Base-by-base conservation (phyloP, 768 basidiomycete species). In the Chalciporus pseudorubinellus region DNA sequence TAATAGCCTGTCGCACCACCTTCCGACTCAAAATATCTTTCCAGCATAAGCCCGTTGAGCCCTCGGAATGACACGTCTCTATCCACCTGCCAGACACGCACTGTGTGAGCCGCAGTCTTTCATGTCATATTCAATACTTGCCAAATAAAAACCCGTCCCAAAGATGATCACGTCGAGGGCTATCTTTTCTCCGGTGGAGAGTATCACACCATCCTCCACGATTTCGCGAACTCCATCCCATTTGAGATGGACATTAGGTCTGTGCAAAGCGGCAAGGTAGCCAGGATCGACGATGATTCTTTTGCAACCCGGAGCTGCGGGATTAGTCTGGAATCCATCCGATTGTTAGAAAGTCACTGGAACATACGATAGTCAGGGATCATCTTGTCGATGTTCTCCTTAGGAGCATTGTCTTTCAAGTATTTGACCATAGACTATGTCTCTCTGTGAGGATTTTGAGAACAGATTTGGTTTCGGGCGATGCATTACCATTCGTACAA, bases 261-360 rank as follows among this genome's bases (percentile, higher is more conserved):
- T 71, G 47, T 78, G 70, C 45, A 86, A 63, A 21, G 73, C 68
- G n/a, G 74, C 63, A 18, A 87, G 73, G 60, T 83, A 85, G 16
- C 75, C 75, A 3, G 80, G 78, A 59, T 87, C 82, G 6, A 80
- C 71, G 29, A 87, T 78, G 18, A 85, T 73, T 21, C 85, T 72
- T 61, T 81, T 83, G 61, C 82, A 84, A 29, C 81, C 82, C 21
- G 78, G 75, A 39, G 77, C 81, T 82, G 44, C 34, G n/a, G n/a
- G 14, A 6, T 36, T 36, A n/a, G n/a, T 16, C 16, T 36, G n/a
- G 34, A n/a, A 6, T 16, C 7, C 7, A 33, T 31, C 18, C 20
- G 16, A 41, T 13, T 6, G 22, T 28, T 24, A 18, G 13, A 4
- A 48, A 36, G 13, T 46, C 12, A 19, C 36, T 34, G 24, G 44